Evolutionary conservation across 2,329 filamentous ascomycete species (phyloP), one percentile per base, ranked within the genome.

Genomic region (Beauveria rudraprayagi): DNA sequence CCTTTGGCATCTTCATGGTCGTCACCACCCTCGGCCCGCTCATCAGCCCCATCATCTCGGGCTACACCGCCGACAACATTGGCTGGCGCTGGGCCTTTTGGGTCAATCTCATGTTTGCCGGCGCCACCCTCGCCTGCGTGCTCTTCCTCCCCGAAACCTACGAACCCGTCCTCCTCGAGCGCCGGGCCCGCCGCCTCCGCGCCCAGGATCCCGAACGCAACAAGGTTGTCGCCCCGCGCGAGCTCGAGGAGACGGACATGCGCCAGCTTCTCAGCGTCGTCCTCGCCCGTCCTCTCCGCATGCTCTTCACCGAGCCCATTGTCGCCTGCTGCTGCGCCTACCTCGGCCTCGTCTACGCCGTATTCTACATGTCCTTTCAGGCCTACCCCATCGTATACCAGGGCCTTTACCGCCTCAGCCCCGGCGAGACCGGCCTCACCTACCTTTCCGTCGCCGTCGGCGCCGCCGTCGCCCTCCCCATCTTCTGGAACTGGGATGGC

Each of bases 341-440:
- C 71, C 77, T 92, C 11, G 85, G 89, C 40, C 77, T 92, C 30
- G 80, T 85, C 40, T 92, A 91, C 69, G 81, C 77, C 54, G 81
- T 83, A 65, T 83, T 83, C 68, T 83, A 83, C 77, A 89, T 92
- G 74, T 91, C 85, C 69, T 91, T 93, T 67, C 85, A 91, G 70
- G 87, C 88, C 2, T 92, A 87, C 70, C 86, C 86, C 1, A 78
- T 87, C 63, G 88, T 91, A 64, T 92, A 90, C 71, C 76, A 81
- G 64, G 69, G 74, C 26, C 69, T 85, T 4, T 91, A 91, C 70
- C 75, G 76, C 34, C 83, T 91, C 63, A 83, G 79, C 3, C 77
- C 86, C 0, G 86, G 88, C 22, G 77, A 84, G 30, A 82, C 84
- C 37, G 88, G 88, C 1, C 77, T 92, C 1, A 78, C 84, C 5